Percentiles rank a stretch among this genome's conserved stretches.
phyloP scores from a whole-genome alignment of 192 early-diverging fungal genomes.

The Allomyces arbusculus region DNA sequence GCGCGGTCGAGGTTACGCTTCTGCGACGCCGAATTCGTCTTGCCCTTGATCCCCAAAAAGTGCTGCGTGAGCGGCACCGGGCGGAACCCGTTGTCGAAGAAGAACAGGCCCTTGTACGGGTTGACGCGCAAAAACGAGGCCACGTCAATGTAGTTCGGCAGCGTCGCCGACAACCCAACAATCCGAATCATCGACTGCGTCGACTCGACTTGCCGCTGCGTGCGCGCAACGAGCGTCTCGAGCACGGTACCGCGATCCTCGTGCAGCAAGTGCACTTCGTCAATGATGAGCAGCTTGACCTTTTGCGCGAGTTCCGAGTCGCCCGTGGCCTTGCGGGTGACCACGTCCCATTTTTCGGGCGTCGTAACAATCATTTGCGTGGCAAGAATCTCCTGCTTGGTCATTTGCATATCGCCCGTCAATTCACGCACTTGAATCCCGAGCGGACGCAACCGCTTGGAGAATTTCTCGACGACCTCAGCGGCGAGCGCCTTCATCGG shows the following conservation, averaged over 20 bases:
- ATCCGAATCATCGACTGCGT: slow-evolving; percentile 90
- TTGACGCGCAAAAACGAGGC: slow-evolving; percentile 74
- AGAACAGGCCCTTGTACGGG: slow-evolving; percentile 79
- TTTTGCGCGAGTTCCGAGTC: slow-evolving; percentile 82
- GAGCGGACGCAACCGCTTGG: slow-evolving; percentile 55
- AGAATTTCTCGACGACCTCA: slow-evolving; percentile 86
- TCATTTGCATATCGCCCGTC: slow-evolving; percentile 97
- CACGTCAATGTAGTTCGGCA: slow-evolving; percentile 96
- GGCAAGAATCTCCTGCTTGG: slow-evolving; percentile 72
- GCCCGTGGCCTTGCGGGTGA: slow-evolving; percentile 86
- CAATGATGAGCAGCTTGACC: slow-evolving; percentile 82
- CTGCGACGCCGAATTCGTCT: slow-evolving; percentile 42
- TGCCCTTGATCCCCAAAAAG: slow-evolving; percentile 81
- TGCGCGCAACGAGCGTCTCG: slow-evolving; percentile 88
- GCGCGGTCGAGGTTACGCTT: slow-evolving; percentile 52
- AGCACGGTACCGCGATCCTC: slow-evolving; percentile 93
- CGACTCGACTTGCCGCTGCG: slow-evolving; percentile 72
- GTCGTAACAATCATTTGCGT: slow-evolving; percentile 99
- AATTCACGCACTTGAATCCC: slow-evolving; percentile 77
- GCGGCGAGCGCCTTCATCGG: slow-evolving; percentile 96
- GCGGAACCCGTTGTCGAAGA: slow-evolving; percentile 85
- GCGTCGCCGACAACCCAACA: slow-evolving; percentile 88
- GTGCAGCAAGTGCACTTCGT: slow-evolving; percentile 93
- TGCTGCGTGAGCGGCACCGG: slow-evolving; percentile 93
- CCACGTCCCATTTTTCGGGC: slow-evolving; percentile 99